Conservation (phyloP, 106 monocot species). For the Xerophyta viscosa region DNA sequence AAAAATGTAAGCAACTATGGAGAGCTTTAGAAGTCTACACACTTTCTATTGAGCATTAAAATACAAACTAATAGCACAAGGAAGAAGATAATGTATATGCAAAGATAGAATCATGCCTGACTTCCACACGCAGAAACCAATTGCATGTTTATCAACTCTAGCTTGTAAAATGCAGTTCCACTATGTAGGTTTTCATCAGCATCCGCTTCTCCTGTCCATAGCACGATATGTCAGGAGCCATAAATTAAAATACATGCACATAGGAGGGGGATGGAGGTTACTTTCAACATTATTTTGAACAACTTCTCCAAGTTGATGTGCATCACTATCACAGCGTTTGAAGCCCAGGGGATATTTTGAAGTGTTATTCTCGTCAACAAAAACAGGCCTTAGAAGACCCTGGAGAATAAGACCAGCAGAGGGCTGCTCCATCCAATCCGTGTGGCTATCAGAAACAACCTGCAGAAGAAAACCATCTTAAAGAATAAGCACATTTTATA, state of each 20-base stretch:
- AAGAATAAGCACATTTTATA: neutral
- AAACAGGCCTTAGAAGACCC: slow-evolving; percentile 73
- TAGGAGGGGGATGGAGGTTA: neutral
- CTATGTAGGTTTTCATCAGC: slow-evolving; percentile 28
- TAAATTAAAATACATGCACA: too few species aligned
- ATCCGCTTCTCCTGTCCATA: slow-evolving; percentile 24
- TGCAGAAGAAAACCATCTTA: slow-evolving; percentile 10
- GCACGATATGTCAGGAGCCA: too few species aligned
- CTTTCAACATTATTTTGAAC: slow-evolving; percentile 13
- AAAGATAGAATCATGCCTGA: slow-evolving; percentile 50
- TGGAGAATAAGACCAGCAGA: slow-evolving; percentile 67
- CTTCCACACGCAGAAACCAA: slow-evolving; percentile 68
- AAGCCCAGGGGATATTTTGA: slow-evolving; percentile 16
- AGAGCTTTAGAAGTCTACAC: too few species aligned
- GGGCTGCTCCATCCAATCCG: slow-evolving; percentile 77
- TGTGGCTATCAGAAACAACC: slow-evolving; percentile 44
- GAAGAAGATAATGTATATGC: too few species aligned
- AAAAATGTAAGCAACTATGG: too few species aligned
- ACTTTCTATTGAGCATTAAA: too few species aligned
- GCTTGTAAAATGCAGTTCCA: slow-evolving; percentile 59
- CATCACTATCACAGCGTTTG: slow-evolving; percentile 13
- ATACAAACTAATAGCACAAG: neutral
- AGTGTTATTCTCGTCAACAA: slow-evolving; percentile 46
- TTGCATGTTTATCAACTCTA: slow-evolving; percentile 74
- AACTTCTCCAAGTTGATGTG: neutral